Base-by-base conservation (phyloP, 2,329 filamentous ascomycete species). In the Curvularia hawaiiensis region DNA sequence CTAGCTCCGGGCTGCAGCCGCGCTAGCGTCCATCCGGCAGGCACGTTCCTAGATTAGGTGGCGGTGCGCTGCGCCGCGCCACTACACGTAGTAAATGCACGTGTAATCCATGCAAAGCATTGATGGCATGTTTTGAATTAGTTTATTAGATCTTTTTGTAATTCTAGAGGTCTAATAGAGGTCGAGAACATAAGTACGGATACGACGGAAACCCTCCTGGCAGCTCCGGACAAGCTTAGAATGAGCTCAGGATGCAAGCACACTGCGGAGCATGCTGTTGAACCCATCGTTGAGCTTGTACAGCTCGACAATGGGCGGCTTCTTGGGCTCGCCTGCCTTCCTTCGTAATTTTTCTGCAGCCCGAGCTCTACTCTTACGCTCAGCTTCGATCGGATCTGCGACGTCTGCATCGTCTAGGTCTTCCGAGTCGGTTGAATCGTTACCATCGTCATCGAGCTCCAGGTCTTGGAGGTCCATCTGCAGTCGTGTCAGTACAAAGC, bases 341-440 rank as follows among this genome's bases (percentile, higher is more conserved):
- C 92, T 83, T 62, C 91, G 85, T 52, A 99, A 82, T 58, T 90
- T 85, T 72, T 97, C 93, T 71, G 93, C 90, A 66, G 85, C 87
- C 80, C 88, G 90, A 9, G 86, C 84, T 62, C 94, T 84, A 59
- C 91, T 84, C 69, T 88, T 90, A 58, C 94, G 83, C 80, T 98
- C 95, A 6, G 91, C 90, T 61, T 88, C 88, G 63, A 99, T 96
- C 1, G 94, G 92, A 70, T 98, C 93, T 59, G 90, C 77, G 57
- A 93, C 88, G 56, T 96, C 91, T 54, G 92, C 89, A n/a, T 89
- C 75, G 10, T 81, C 79, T 9, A 67, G 50, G 20, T 75, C 74
- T 54, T 79, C 86, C 51, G 91, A 88, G 12, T 84, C 85, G 9
- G 84, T 85, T 11, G 64, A 68, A 14, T 88, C 71, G n/a, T 63